phyloP scores from a whole-genome alignment of 2,329 filamentous ascomycete genomes.

The Sporothrix mexicana region DNA sequence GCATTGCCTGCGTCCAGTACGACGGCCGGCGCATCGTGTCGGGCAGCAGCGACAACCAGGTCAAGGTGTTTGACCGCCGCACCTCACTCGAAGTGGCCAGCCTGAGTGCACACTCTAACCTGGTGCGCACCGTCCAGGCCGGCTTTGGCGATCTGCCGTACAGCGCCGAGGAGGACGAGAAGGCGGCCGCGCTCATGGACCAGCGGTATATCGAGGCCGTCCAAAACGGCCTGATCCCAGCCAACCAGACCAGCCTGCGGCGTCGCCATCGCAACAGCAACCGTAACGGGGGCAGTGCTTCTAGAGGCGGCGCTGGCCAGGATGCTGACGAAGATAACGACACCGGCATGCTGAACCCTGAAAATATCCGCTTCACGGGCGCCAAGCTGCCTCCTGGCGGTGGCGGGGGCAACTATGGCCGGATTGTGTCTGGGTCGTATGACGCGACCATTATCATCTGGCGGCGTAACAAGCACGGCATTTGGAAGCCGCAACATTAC shows the following conservation, averaged over 20 bases:
- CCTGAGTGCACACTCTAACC: constrained; percentile 77
- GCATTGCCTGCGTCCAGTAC: constrained; percentile 97
- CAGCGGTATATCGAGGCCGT: constrained; percentile 70
- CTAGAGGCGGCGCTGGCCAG: not conserved
- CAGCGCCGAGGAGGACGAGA: constrained; percentile 74
- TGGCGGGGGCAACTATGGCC: constrained; percentile 83
- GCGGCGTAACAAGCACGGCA: constrained; percentile 82
- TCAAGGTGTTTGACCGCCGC: constrained; percentile 89
- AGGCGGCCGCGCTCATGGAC: constrained; percentile 75
- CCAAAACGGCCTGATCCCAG: constrained; percentile 56
- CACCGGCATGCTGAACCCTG: constrained; percentile 74
- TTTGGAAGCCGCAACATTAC: constrained; percentile 79
- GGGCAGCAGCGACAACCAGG: constrained; percentile 93
- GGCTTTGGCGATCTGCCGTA: constrained; percentile 89
- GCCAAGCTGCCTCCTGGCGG: constrained; percentile 90
- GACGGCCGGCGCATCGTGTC: constrained; percentile 93
- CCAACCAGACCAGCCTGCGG: not conserved
- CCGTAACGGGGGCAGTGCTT: not conserved
- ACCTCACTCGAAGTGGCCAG: constrained; percentile 90
- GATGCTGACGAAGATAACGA: constrained; percentile 51
- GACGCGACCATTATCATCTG: constrained; percentile 96
- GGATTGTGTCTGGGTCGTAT: constrained; percentile 97
- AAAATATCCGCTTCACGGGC: constrained; percentile 78
- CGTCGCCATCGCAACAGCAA: constrained; percentile 14
- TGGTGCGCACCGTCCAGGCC: constrained; percentile 94